These are phyloP conservation scores for Moniliophthora roreri DNA, from an alignment of 1,284 basidiomycete species.

Conservation along the genomic window DNA sequence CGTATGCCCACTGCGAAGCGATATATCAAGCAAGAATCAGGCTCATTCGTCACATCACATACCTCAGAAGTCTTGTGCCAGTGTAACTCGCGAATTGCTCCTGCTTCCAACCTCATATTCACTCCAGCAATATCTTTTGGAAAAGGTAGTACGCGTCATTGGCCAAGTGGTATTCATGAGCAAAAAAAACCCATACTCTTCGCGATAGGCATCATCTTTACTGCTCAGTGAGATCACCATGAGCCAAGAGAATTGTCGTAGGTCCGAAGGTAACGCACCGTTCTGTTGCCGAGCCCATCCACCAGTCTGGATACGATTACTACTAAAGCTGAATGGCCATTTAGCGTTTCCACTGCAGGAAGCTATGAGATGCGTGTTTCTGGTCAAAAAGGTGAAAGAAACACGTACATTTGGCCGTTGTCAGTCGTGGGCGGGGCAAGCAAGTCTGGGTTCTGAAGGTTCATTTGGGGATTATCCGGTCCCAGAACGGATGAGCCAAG, in stretches of 20 bases:
- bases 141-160: too few species aligned
- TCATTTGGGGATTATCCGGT: constrained; percentile 46
- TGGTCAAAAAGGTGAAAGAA: background rate
- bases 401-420: constrained; percentile 46
- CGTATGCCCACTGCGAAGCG: constrained; percentile 57
- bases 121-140: constrained; percentile 58
- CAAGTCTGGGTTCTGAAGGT: constrained; percentile 47
- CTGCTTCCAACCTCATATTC: constrained; percentile 67
- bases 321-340: constrained; percentile 70
- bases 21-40: constrained; percentile 5
- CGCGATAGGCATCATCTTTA: constrained; percentile 60
- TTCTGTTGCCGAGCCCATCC: constrained; percentile 77
- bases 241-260: background rate
- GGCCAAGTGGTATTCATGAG: background rate
- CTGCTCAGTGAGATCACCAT: constrained; percentile 27
- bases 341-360: constrained; percentile 54
- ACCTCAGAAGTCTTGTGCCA: constrained; percentile 74
- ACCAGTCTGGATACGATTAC: constrained; percentile 67
- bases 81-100: constrained; percentile 68
- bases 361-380: background rate
- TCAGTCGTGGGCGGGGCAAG: constrained; percentile 58
- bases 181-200: constrained; percentile 37
- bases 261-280: constrained; percentile 30
- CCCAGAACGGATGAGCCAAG: constrained; percentile 44
- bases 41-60: too few species aligned